Conservation (phyloP, 257 asterid genomes). For the Solanum neorickii region DNA sequence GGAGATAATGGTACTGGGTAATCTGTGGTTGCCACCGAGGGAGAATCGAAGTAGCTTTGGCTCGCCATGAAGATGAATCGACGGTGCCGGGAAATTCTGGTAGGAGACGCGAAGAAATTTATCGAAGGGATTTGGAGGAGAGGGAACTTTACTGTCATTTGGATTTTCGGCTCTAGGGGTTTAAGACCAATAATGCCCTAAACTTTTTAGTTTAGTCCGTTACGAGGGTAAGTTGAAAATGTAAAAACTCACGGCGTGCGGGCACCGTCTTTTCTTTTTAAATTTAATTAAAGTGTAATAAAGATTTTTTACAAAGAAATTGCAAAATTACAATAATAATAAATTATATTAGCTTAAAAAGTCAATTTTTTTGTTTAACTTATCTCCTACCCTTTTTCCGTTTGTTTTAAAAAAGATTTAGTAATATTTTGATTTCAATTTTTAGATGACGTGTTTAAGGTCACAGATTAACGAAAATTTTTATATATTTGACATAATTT, state of each 20-base stretch:
- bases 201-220: no score
- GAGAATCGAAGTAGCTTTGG: constrained; percentile 15
- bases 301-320: no score
- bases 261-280: no score
- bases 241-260: no score
- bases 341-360: neutral
- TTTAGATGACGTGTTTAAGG: fast-evolving
- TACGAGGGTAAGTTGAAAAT: no score
- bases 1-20: constrained; percentile 77
- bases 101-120: neutral
- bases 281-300: no score
- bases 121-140: neutral
- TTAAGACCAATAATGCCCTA: neutral
- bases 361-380: neutral
- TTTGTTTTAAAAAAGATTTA: neutral
- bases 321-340: neutral
- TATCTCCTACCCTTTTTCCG: neutral
- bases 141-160: constrained; percentile 15
- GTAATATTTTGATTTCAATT: no score
- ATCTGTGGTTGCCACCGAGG: constrained; percentile 5
- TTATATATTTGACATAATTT: no score
- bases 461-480: no score
- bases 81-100: constrained; percentile 3
- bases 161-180: neutral
- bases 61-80: constrained; percentile 33